A percentile compares a stretch with the other conserved stretches of the same genome.
Conservation (phyloP, 768 basidiomycete genomes). For the Suillus placidus region DNA sequence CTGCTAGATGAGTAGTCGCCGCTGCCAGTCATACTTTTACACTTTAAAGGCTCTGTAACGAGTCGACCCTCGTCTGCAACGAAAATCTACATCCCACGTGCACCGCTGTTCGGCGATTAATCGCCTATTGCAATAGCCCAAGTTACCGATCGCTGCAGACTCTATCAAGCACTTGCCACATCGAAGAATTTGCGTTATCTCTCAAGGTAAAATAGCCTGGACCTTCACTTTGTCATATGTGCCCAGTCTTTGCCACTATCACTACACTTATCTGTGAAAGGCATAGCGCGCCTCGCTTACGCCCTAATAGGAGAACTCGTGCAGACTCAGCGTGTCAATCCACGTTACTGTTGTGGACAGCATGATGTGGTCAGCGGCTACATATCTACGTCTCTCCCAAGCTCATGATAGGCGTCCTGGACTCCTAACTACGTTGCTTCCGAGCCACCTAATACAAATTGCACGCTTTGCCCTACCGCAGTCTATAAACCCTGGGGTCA, state of each 20-base stretch:
- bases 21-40: background rate
- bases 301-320: conserved; percentile 8
- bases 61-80: background rate
- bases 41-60: background rate
- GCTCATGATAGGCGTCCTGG: conserved; percentile 6
- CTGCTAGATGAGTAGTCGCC: conserved; percentile 1
- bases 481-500: background rate
- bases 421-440: background rate
- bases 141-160: background rate
- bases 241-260: background rate
- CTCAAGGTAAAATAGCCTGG: background rate
- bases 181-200: background rate
- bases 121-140: background rate
- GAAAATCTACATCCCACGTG: background rate
- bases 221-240: background rate
- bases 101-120: background rate
- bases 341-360: background rate
- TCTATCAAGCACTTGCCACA: background rate
- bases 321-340: background rate
- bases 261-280: conserved; percentile 6
- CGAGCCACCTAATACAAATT: background rate
- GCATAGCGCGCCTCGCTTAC: conserved; percentile 2
- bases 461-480: background rate
- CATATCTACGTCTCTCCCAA: background rate
- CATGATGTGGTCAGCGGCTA: background rate